Conservation (phyloP, 2,329 filamentous ascomycete genomes). For the Aspergillus sp. region DNA sequence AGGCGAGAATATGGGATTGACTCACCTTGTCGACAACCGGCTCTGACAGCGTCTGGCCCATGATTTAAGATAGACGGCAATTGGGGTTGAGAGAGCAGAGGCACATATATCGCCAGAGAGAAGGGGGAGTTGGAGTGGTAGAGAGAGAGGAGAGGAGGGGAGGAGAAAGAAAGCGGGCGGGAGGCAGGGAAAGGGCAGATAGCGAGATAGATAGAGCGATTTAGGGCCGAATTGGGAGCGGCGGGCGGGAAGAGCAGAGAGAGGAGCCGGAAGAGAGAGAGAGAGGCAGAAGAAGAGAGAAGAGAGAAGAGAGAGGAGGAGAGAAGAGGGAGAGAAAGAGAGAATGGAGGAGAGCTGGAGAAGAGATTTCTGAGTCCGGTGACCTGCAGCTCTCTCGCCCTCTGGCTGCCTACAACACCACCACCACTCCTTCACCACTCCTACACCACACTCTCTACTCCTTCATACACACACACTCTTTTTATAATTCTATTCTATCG, state of each 20-base stretch:
- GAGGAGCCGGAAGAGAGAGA: constrained; percentile 1
- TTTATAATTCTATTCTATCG: no score
- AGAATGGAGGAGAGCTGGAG: no score
- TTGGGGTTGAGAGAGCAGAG: constrained; percentile 8
- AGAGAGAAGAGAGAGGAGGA: constrained; percentile 7
- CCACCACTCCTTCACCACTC: constrained; percentile 5
- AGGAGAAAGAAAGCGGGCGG: constrained; percentile 15
- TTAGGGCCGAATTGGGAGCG: constrained; percentile 7
- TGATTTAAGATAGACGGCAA: constrained; percentile 40
- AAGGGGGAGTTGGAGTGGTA: constrained; percentile 11
- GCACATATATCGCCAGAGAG: constrained; percentile 5
- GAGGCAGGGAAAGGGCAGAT: constrained; percentile 13
- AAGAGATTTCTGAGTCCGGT: not conserved
- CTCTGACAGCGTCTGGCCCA: constrained; percentile 99
- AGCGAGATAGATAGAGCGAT: not conserved
- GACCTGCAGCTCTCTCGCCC: not conserved
- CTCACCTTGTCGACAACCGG: constrained; percentile 97
- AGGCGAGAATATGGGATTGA: constrained; percentile 9
- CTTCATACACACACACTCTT: no score
- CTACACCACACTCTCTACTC: no score
- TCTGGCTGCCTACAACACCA: no score
- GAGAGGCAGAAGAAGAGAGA: constrained; percentile 2
- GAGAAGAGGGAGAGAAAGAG: not conserved
- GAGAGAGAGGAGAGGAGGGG: constrained; percentile 11
- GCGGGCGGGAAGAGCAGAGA: constrained; percentile 9